Percentiles rank a stretch among this genome's conserved stretches.
phyloP scores from a whole-genome alignment of 805 yeast genomes.

The Zygosaccharomyces bailii region DNA sequence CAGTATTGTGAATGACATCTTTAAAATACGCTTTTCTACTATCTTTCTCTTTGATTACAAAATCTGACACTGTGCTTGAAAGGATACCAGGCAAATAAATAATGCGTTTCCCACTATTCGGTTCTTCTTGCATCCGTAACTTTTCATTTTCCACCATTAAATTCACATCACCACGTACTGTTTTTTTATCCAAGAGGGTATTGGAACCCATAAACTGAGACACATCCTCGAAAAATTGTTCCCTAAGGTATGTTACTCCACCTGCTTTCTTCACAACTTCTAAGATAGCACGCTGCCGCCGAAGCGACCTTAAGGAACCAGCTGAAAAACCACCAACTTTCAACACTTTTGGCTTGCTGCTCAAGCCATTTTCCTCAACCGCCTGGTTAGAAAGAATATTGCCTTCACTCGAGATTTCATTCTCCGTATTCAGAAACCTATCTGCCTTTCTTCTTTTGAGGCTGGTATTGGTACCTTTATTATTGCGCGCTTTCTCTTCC shows the following conservation, averaged over 20 bases:
- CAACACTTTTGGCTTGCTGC: constrained; percentile 11
- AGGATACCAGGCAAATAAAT: constrained; percentile 25
- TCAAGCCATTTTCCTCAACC: neutral
- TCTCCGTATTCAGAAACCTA: neutral
- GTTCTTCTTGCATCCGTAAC: constrained; percentile 21
- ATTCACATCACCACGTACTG: constrained; percentile 45
- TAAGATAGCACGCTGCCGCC: constrained; percentile 44
- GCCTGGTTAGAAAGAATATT: neutral
- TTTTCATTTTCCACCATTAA: constrained; percentile 26
- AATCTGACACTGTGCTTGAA: constrained; percentile 19
- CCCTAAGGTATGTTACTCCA: constrained; percentile 47
- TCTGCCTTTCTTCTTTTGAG: constrained; percentile 3
- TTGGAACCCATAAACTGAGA: constrained; percentile 42
- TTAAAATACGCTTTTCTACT: constrained; percentile 23
- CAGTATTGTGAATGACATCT: constrained; percentile 32
- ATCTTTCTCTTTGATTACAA: constrained; percentile 29
- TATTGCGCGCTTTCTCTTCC: constrained; percentile 3
- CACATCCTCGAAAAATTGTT: constrained; percentile 39
- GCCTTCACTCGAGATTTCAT: neutral
- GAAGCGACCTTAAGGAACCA: constrained; percentile 42
- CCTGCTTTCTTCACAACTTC: constrained; percentile 41
- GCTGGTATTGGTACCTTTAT: too few species aligned
- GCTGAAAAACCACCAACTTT: constrained; percentile 38
- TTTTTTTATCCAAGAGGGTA: constrained; percentile 49
- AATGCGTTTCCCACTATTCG: constrained; percentile 20